Evolutionary conservation across 306 rosid species (phyloP), one percentile per base, ranked within the genome.

Genomic region (Senna tora): DNA sequence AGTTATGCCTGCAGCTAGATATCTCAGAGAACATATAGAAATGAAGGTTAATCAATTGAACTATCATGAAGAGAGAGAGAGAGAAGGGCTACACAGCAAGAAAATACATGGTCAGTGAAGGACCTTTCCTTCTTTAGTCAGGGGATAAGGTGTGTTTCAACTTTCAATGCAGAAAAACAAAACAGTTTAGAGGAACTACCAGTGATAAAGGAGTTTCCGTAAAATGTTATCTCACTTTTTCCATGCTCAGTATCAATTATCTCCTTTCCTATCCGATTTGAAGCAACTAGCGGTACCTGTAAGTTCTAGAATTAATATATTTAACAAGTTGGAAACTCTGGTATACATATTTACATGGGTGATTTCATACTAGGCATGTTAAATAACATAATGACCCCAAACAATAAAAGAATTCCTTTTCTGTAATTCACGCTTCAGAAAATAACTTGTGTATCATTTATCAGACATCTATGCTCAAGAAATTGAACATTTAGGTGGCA

Each of bases 141-240:
- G 30, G 45, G 7, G 28, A 43, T 56, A 49, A 63, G 15, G 51
- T 8, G 1, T 28, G 22, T 36, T 82, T 68, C 42, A 2, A 11
- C 21, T 36, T 82, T 68, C 42, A 2, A 11, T 22, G 20, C 54
- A 16, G 21, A 32, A 54, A 47, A 61, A 58, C 16, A 59, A 22
- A 77, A 19, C 50, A 63, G 16, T 38, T 75, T 75, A 19, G 72
- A 69, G 39, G 49, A 72, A 34, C 50, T 87, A 94, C 98, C 97
- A 84, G 98, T 86, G 21, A 94, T 91, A 65, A 94, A 94, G 78
- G 98, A 91, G 87, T 94, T 91, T 38, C 98, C 98, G 17, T 89
- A 94, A 71, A 94, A 91, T 28, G 78, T 86, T 77, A 87, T 91
- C 80, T 65, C 85, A 73, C 96, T 94, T 73, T 83, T 84, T 22